Evolutionary conservation across 2,329 filamentous ascomycete genomes (phyloP), one percentile per base, ranked within the genome.

Genomic region (Aspergillus felis): DNA sequence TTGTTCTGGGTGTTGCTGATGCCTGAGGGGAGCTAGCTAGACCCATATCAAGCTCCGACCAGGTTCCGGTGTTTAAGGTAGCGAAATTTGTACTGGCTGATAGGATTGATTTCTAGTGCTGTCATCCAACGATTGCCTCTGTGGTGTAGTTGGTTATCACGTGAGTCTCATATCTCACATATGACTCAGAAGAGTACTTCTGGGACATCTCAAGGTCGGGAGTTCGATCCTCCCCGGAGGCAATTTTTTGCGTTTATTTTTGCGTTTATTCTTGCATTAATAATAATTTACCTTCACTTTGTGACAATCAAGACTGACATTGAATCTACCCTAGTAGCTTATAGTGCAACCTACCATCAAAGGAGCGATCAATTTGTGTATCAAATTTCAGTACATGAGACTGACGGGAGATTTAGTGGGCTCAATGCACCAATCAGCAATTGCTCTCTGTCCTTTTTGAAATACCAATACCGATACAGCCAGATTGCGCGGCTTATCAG

Each of bases 131-230:
- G 17, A 27, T 47, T 47, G 44, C 44, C 44, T 47, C 44, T 47
- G 22, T 47, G 44, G 44, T 47, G 44, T 47, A 47, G 44, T 47
- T 47, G 44, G 44, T 27, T 47, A 47, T 47, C 59, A 64, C 57
- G 64, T 68, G 64, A 66, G 44, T 47, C 44, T 47, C 44, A 47
- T 47, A 47, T 47, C 12, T 25, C 24, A 47, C 20, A 47, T 47
- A 47, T 47, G 44, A 47, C 24, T 29, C 44, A 17, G 44, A 47
- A 47, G 44, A 27, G 22, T 25, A 47, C 44, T 47, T 47, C 44
- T 47, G 44, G 24, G 44, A 47, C 12, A 47, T 47, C 44, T 47
- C 44, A 47, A 47, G 44, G 44, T 47, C 44, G 44, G 44, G 44
- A 47, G 44, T 47, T 47, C 24, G 44, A 47, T 47, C 24, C 44